Conservation (phyloP, 1,284 basidiomycete species). For the Cryptococcus sp. region DNA sequence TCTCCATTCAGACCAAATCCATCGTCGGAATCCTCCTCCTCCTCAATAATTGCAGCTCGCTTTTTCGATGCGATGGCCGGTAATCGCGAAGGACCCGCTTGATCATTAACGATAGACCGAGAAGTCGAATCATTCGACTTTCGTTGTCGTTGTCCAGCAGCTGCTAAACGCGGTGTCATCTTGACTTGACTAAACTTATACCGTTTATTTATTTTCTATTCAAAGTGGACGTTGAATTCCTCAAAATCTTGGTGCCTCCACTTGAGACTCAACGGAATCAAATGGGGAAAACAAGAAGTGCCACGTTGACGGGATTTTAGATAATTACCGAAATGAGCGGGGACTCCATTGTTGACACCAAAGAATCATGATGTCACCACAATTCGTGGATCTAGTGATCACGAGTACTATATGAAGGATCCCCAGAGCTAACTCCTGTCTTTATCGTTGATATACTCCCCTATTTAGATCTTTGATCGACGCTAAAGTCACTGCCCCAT, state of each 20-base stretch:
- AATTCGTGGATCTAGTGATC: no score
- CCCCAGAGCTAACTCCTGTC: no score
- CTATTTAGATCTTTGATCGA: no score
- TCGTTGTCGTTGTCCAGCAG: no score
- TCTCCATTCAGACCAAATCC: constrained; percentile 31
- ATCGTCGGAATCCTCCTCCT: constrained; percentile 23
- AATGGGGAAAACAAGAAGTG: constrained; percentile 1
- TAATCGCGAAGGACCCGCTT: constrained; percentile 19
- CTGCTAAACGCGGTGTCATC: no score
- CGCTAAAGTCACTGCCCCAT: not conserved
- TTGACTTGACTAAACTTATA: not conserved
- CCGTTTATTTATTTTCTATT: not conserved
- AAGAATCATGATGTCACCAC: no score
- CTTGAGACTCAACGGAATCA: not conserved
- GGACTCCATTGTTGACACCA: not conserved
- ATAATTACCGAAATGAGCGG: not conserved
- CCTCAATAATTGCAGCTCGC: constrained; percentile 15
- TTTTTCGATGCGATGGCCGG: constrained; percentile 9
- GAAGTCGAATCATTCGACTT: constrained; percentile 1
- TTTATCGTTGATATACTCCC: no score
- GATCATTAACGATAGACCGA: constrained; percentile 6
- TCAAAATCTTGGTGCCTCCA: constrained; percentile 10
- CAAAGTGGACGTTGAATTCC: not conserved
- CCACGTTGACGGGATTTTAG: not conserved
- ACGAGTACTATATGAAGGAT: no score